Evolutionary conservation across 352 stramenopile genomes (phyloP).

Genomic region (Achlya hypogyna): DNA sequence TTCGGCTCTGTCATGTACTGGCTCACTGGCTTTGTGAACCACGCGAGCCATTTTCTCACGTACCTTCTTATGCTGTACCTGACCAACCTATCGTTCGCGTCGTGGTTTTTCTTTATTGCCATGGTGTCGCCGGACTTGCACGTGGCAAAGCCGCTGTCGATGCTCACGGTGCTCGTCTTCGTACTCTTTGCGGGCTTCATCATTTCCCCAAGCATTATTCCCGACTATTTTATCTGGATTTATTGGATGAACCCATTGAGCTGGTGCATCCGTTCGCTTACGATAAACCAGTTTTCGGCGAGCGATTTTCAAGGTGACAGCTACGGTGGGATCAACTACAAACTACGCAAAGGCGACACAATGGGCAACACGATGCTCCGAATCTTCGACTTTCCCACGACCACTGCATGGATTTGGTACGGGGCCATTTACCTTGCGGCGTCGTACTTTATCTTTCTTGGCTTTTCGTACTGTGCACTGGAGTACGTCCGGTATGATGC

Average conservation of each 20-base stretch:
- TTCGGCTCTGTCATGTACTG: slow-evolving; percentile 52
- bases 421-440: slow-evolving; percentile 22
- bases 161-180: slow-evolving; percentile 11
- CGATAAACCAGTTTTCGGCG: slow-evolving; percentile 10
- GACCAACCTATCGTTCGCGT: slow-evolving; percentile 35
- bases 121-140: slow-evolving; percentile 13
- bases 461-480: slow-evolving; percentile 22
- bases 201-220: slow-evolving; percentile 20
- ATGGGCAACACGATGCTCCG: background rate
- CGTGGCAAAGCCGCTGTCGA: slow-evolving; percentile 18
- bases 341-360: slow-evolving; percentile 3
- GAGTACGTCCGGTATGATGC: background rate
- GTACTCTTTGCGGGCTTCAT: slow-evolving; percentile 25
- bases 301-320: slow-evolving; percentile 7
- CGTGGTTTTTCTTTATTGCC: slow-evolving; percentile 21
- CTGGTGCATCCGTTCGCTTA: slow-evolving; percentile 21
- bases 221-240: slow-evolving; percentile 25
- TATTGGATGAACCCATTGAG: slow-evolving; percentile 28
- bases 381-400: slow-evolving; percentile 30
- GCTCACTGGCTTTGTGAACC: slow-evolving; percentile 31
- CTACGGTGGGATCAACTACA: slow-evolving; percentile 3
- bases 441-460: slow-evolving; percentile 25
- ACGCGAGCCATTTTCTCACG: background rate
- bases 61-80: background rate
- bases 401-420: slow-evolving; percentile 27